Evolutionary conservation across 163 green algal species (phyloP), one percentile per base, ranked within the genome.

Genomic region (Prototheca wickerhamii): DNA sequence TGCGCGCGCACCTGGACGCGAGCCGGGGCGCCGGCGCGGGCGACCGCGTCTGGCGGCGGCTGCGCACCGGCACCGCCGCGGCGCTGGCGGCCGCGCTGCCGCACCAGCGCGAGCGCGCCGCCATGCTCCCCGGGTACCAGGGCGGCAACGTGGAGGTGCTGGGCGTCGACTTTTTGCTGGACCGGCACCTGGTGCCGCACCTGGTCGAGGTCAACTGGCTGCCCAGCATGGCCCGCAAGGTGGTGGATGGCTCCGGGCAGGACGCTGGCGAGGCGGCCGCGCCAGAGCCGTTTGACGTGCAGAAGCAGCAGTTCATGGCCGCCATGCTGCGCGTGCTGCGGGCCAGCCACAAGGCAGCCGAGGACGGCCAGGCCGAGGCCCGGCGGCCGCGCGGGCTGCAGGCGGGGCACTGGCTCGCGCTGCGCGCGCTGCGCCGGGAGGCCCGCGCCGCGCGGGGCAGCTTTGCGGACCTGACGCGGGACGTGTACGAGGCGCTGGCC

Each of bases 191-290:
- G 25, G 63, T 72, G 43, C 81, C 85, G 15, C 90, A 83, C 83
- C 74, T 93, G 52, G 68, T 93, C 34, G 86, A 93, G 67, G 76
- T 90, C 35, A 94, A 94, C 60, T 77, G 72, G 30, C 80, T 89
- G 6, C 87, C 87, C 17, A 88, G 77, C 10, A 58, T 94, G 59
- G 83, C 86, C 2, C 65, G 72, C 35, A 82, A 84, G 73, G 71
- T 81, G 18, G 42, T 78, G 40, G 28, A 4, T 25, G 20, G 44
- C 30, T 4, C 30, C 5, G 34, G 26, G 49, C 21, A 31, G 31
- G 40, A 33, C 18, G 37, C 26, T 25, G 17, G 3, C 10, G 23
- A 42, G 34, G 30, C 26, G n/a, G 18, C n/a, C 35, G 33, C 2
- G 28, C 49, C 32, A 33, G 60, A 65, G 17, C 57, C 58, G 2